A percentile compares a stretch with the other conserved stretches of the same genome.
Conservation (phyloP, 495 filamentous ascomycete species). For the Xylaria telfairii region DNA sequence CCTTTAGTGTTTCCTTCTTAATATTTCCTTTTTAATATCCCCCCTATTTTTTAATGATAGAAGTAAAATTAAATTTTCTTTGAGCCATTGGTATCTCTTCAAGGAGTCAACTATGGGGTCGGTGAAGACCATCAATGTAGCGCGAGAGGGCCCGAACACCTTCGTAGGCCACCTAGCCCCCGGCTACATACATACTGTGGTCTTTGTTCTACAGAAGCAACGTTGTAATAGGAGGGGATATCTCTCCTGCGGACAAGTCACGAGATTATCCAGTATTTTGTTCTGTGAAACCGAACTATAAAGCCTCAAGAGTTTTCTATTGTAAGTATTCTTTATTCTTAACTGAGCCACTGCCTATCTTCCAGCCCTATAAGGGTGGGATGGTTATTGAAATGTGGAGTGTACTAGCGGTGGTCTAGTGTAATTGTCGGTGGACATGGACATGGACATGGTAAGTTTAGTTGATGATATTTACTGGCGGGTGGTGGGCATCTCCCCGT, state of each 20-base stretch:
- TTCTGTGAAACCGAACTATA: neutral
- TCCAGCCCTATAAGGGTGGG: constrained; percentile 3
- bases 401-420: constrained; percentile 5
- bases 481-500: neutral
- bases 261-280: neutral
- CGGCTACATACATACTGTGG: neutral
- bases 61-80: neutral
- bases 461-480: neutral
- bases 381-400: neutral
- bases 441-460: no score
- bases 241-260: neutral
- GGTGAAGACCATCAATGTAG: neutral
- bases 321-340: neutral
- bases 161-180: neutral
- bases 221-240: neutral
- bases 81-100: neutral
- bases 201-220: neutral
- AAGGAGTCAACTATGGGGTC: neutral
- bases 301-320: neutral
- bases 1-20: no score
- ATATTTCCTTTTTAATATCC: neutral
- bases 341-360: neutral
- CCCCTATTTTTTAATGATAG: neutral
- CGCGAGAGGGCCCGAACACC: neutral
- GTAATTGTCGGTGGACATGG: neutral